phyloP scores from a whole-genome alignment of 306 rosid species.

The Cicer yamashitae region DNA sequence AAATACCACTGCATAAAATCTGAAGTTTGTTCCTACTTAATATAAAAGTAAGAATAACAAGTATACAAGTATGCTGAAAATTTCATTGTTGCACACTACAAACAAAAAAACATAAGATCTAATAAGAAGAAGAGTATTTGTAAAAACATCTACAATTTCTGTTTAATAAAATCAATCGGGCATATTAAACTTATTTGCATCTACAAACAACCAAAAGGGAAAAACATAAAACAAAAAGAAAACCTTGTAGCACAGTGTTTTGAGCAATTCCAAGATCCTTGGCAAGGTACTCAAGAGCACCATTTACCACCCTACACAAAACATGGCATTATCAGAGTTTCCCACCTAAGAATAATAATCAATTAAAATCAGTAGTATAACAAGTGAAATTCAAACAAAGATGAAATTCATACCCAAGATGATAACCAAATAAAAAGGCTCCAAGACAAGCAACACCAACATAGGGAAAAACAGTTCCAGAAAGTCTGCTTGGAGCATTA shows the following conservation, averaged over 20 bases:
- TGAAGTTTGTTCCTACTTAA: not conserved
- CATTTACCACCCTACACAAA: constrained; percentile 87
- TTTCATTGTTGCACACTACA: not conserved
- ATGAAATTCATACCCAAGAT: constrained; percentile 78
- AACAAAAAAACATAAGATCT: not conserved
- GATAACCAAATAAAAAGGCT: constrained; percentile 92
- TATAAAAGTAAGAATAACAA: constrained; percentile 14
- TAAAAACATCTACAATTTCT: constrained; percentile 2
- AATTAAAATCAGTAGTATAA: constrained; percentile 24
- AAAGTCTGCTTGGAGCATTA: constrained; percentile 60
- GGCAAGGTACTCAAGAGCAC: constrained; percentile 89
- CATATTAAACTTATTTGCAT: constrained; percentile 9
- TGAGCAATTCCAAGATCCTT: constrained; percentile 85
- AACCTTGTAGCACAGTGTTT: constrained; percentile 82
- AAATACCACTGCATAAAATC: constrained; percentile 31
- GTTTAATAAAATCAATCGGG: constrained; percentile 18
- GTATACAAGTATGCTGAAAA: constrained; percentile 11
- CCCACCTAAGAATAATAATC: constrained; percentile 34
- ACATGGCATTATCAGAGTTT: constrained; percentile 40
- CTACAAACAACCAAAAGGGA: not conserved
- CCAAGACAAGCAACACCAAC: constrained; percentile 98
- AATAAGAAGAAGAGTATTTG: not conserved
- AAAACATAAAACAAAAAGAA: not conserved
- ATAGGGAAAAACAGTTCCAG: constrained; percentile 88
- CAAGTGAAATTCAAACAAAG: constrained; percentile 18